Conservation (phyloP, 805 yeast species). For the Pichia phayaonensis region DNA sequence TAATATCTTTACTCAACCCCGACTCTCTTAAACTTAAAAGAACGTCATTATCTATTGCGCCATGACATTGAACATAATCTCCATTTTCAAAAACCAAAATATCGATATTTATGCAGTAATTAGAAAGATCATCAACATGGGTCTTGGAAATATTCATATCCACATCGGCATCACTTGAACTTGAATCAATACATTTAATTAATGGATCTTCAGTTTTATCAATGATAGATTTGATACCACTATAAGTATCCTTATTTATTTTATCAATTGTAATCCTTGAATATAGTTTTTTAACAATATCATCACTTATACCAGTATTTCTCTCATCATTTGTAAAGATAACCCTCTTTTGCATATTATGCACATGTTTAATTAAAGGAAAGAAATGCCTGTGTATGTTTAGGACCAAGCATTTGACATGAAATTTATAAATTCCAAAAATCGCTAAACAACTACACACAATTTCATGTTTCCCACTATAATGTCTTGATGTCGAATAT, state of each 20-base stretch:
- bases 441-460: not conserved
- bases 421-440: not conserved
- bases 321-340: not conserved
- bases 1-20: not conserved
- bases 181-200: not conserved
- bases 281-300: not conserved
- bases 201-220: not conserved
- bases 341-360: not conserved
- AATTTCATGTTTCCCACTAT: too few species aligned
- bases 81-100: not conserved
- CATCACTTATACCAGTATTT: not conserved
- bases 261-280: not conserved
- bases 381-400: not conserved
- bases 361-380: not conserved
- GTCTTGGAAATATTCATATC: not conserved
- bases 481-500: not conserved
- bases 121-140: not conserved
- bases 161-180: not conserved
- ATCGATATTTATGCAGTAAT: not conserved
- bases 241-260: not conserved
- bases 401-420: not conserved
- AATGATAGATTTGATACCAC: not conserved
- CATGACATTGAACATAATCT: conserved; percentile 6
- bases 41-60: not conserved
- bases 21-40: not conserved